Conservation (phyloP, 805 yeast genomes). For the Candida germanica region DNA sequence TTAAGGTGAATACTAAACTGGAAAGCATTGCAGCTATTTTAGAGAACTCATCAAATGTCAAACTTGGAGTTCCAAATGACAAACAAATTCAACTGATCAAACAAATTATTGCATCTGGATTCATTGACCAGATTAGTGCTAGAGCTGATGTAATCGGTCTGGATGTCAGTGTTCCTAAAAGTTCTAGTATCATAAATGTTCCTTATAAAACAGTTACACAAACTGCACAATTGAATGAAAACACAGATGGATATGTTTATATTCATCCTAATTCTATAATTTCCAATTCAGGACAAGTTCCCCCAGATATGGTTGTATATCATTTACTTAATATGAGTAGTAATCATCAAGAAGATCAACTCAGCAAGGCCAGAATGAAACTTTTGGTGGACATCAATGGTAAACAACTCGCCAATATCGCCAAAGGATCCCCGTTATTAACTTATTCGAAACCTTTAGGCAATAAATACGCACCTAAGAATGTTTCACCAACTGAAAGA, state of each 20-base stretch:
- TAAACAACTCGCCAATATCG: conserved; percentile 72
- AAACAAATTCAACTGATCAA: conserved; percentile 74
- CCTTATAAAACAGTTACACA: conserved; percentile 66
- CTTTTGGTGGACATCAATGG: conserved; percentile 76
- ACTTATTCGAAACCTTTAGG: conserved; percentile 91
- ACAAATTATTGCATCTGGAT: conserved; percentile 92
- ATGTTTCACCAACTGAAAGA: conserved; percentile 60
- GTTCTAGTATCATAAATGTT: conserved; percentile 52
- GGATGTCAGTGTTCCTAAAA: conserved; percentile 59
- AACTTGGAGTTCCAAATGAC: conserved; percentile 63
- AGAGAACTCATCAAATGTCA: conserved; percentile 37
- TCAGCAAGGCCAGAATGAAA: conserved; percentile 57
- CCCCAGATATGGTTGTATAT: conserved; percentile 78
- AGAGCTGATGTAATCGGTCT: conserved; percentile 72
- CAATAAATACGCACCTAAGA: conserved; percentile 81
- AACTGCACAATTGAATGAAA: conserved; percentile 30
- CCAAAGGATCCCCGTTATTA: conserved; percentile 65
- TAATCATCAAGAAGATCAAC: conserved; percentile 30
- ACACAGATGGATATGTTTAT: conserved; percentile 57
- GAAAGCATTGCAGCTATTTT: conserved; percentile 52
- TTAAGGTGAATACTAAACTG: conserved; percentile 57
- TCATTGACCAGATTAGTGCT: conserved; percentile 84
- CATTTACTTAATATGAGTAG: conserved; percentile 60
- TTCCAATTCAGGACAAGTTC: conserved; percentile 56
- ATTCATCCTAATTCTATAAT: conserved; percentile 79